These are phyloP conservation scores for Euphorbia celastroides DNA, from an alignment of 441 rosid species.

Conservation along the genomic window DNA sequence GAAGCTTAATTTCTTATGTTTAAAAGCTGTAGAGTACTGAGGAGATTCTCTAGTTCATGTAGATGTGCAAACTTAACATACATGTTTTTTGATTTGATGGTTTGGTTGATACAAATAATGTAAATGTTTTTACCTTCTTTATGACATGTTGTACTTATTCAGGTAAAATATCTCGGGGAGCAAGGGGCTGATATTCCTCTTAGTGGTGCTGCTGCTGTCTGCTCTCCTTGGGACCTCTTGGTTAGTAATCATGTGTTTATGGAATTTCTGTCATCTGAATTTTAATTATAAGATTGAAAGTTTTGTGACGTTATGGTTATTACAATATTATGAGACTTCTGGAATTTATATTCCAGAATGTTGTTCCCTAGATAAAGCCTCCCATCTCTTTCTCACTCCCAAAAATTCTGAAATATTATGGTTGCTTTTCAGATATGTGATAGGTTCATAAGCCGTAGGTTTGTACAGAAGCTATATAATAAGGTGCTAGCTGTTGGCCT, in stretches of 20 bases:
- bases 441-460: conserved; percentile 42
- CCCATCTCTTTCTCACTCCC: not conserved
- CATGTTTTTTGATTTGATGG: not conserved
- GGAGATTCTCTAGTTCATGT: not conserved
- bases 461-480: conserved; percentile 37
- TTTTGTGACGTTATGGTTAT: no score
- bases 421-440: conserved; percentile 39
- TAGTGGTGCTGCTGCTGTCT: conserved; percentile 45
- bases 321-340: not conserved
- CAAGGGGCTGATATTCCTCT: conserved; percentile 31
- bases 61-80: not conserved
- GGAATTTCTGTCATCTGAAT: not conserved
- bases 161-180: conserved; percentile 59
- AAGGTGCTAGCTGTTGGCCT: conserved; percentile 37
- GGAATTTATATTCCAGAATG: not conserved
- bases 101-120: not conserved
- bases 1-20: not conserved
- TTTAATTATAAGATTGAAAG: not conserved
- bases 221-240: conserved; percentile 57
- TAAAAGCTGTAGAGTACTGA: not conserved
- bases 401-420: conserved; percentile 3
- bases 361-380: not conserved
- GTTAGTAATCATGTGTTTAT: conserved; percentile 22
- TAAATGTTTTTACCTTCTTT: not conserved
- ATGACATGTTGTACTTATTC: conserved; percentile 13